phyloP scores from a whole-genome alignment of 2,329 filamentous ascomycete species.

The Phoma sp. region DNA sequence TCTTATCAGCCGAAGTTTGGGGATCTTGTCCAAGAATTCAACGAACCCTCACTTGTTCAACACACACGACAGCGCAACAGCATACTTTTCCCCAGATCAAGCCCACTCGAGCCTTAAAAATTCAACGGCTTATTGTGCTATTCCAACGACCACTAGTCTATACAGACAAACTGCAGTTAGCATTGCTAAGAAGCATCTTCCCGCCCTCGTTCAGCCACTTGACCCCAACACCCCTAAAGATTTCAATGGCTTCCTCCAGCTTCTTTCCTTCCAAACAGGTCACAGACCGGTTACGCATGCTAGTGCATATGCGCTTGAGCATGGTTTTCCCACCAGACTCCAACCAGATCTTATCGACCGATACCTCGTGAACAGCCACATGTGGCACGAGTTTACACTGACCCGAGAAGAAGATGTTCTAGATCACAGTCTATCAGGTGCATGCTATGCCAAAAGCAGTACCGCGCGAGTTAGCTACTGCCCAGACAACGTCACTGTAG shows the following conservation, averaged over 20 bases:
- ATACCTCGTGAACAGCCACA: conserved; percentile 7
- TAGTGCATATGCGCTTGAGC: conserved; percentile 11
- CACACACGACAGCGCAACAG: conserved; percentile 1
- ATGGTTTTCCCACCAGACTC: conserved; percentile 11
- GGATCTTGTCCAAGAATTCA: neutral
- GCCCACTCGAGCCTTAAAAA: conserved; percentile 3
- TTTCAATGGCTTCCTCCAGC: conserved; percentile 9
- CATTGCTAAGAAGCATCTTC: conserved; percentile 14
- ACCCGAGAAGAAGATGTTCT: conserved; percentile 5
- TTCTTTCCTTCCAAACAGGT: conserved; percentile 9
- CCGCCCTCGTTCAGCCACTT: neutral
- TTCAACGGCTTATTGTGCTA: neutral
- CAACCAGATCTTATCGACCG: conserved; percentile 7
- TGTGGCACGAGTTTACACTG: conserved; percentile 11
- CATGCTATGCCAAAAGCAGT: neutral
- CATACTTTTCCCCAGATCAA: conserved; percentile 1
- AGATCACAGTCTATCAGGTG: conserved; percentile 1
- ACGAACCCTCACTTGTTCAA: conserved; percentile 12
- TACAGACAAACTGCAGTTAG: conserved; percentile 6
- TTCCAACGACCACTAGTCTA: conserved; percentile 1
- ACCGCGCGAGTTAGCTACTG: neutral
- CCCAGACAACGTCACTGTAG: neutral
- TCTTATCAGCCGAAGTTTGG: conserved; percentile 4
- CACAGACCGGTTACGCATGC: conserved; percentile 1
- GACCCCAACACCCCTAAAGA: conserved; percentile 11